These are phyloP conservation scores for Paramyrothecium sp. DNA, from an alignment of 2,329 filamentous ascomycete genomes.

Conservation along the genomic window DNA sequence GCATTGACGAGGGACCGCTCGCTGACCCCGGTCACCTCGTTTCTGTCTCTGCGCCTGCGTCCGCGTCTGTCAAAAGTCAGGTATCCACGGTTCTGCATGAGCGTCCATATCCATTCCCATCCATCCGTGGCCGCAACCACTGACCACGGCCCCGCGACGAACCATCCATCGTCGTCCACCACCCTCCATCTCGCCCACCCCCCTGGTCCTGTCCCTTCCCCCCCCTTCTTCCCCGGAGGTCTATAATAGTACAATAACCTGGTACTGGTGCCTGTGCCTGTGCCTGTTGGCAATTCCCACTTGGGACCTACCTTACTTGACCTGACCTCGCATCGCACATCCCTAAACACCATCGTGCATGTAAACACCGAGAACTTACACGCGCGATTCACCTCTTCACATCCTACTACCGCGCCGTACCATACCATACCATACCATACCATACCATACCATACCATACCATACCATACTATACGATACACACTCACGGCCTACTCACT, in stretches of 20 bases:
- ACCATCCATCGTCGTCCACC: too few relatives aligned
- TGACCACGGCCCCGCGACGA: too few relatives aligned
- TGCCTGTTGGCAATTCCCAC: too few relatives aligned
- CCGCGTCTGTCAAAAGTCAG: too few relatives aligned
- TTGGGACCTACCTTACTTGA: too few relatives aligned
- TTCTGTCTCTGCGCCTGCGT: too few relatives aligned
- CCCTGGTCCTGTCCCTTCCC: neutral
- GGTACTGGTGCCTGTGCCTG: neutral
- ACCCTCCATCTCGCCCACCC: neutral
- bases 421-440: neutral
- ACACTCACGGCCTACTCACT: too few relatives aligned
- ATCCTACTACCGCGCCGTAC: neutral
- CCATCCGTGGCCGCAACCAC: neutral
- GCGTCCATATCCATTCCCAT: neutral
- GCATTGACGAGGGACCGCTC: too few relatives aligned
- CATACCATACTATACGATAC: neutral
- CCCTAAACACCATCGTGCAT: neutral
- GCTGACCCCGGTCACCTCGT: too few relatives aligned
- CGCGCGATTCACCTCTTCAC: neutral
- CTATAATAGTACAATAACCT: neutral
- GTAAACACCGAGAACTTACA: neutral
- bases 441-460: neutral
- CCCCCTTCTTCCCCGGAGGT: neutral
- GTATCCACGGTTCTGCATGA: neutral
- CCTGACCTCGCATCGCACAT: too few relatives aligned